Evolutionary conservation across 371 early-diverging fungal genomes (phyloP).

Genomic region (Mortierella sp.): DNA sequence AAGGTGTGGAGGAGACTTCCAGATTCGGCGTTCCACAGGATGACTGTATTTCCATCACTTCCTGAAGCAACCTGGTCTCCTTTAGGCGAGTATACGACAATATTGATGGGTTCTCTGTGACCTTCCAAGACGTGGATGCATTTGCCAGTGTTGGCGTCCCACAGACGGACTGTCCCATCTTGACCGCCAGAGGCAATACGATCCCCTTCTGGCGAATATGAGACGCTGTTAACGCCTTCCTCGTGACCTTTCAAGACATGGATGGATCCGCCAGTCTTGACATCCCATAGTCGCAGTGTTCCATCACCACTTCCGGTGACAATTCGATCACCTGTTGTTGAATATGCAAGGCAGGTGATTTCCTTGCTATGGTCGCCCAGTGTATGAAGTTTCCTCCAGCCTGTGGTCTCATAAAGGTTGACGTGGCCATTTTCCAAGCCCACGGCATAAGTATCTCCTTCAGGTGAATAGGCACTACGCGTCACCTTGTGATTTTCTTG

Average conservation of each 20-base stretch:
- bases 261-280: not conserved
- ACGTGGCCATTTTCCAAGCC: not conserved
- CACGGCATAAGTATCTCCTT: constrained; percentile 4
- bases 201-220: constrained; percentile 6
- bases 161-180: constrained; percentile 8
- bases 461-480: constrained; percentile 6
- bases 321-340: not conserved
- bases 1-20: not conserved
- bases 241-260: not conserved
- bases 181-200: constrained; percentile 11
- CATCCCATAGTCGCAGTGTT: constrained; percentile 5
- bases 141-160: not conserved
- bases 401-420: not conserved
- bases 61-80: constrained; percentile 13
- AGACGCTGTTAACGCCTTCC: not conserved
- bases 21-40: not conserved
- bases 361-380: not conserved
- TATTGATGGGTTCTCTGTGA: not conserved
- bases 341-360: not conserved
- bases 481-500: not conserved
- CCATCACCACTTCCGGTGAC: not conserved
- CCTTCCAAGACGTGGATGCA: not conserved
- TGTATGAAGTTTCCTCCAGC: not conserved
- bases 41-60: not conserved
- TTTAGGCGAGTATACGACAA: not conserved